Conservation (phyloP, 805 yeast genomes). For the Metschnikowia amazonensis region DNA sequence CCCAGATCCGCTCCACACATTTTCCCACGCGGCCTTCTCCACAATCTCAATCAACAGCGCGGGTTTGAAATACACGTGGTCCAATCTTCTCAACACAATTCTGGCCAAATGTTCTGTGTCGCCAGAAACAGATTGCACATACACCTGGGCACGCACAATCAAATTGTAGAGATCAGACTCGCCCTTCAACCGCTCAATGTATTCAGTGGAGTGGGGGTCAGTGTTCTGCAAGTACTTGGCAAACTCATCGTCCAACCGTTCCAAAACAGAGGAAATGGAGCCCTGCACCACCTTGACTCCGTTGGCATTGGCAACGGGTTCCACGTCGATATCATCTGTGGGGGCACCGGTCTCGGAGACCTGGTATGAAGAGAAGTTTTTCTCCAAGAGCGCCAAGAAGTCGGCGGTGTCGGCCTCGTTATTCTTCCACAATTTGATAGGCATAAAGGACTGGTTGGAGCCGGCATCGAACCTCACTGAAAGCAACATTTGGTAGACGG, state of each 20-base stretch:
- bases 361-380: constrained; percentile 52
- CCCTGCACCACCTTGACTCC: constrained; percentile 80
- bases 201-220: constrained; percentile 95
- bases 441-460: constrained; percentile 64
- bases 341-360: constrained; percentile 71
- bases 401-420: constrained; percentile 59
- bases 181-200: constrained; percentile 83
- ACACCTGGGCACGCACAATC: constrained; percentile 80
- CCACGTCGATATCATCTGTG: constrained; percentile 70
- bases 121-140: constrained; percentile 63
- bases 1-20: constrained; percentile 29
- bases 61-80: constrained; percentile 92
- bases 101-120: constrained; percentile 64
- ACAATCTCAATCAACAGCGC: constrained; percentile 61
- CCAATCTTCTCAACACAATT: constrained; percentile 77
- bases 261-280: constrained; percentile 79
- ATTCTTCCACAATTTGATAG: constrained; percentile 74
- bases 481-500: constrained; percentile 73
- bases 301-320: constrained; percentile 50
- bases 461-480: constrained; percentile 85
- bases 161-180: constrained; percentile 73
- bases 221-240: constrained; percentile 80
- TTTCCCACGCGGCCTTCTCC: constrained; percentile 75
- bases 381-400: constrained; percentile 67
- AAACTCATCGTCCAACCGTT: constrained; percentile 93